Evolutionary conservation across 2,329 filamentous ascomycete species (phyloP).

Genomic region (Emericellopsis cladophorae): DNA sequence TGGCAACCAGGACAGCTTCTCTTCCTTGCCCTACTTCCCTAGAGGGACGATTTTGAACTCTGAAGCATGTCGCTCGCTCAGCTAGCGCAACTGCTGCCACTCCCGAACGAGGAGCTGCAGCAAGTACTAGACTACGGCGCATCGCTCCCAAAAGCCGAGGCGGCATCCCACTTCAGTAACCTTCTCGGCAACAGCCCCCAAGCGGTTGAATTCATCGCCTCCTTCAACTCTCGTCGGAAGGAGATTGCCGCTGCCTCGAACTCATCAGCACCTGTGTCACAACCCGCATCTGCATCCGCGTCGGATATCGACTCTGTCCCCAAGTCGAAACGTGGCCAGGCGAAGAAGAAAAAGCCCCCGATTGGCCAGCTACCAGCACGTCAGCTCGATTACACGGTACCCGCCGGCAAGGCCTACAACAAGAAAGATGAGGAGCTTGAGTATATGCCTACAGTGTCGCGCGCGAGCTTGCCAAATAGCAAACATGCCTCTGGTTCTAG

Average conservation of each 20-base stretch:
- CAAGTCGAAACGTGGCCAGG: conserved; percentile 27
- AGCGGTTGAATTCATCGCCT: conserved; percentile 63
- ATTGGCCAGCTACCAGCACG: conserved; percentile 49
- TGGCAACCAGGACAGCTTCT: too few species aligned
- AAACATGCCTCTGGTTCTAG: conserved; percentile 21
- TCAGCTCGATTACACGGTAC: conserved; percentile 46
- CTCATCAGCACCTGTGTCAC: conserved; percentile 9
- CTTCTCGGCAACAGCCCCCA: conserved; percentile 77
- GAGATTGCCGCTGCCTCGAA: conserved; percentile 18
- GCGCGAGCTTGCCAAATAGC: conserved; percentile 23
- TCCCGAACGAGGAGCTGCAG: conserved; percentile 73
- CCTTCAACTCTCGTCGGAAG: conserved; percentile 59
- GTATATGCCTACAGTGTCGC: conserved; percentile 47
- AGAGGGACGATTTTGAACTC: too few species aligned
- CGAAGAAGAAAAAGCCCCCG: conserved; percentile 40
- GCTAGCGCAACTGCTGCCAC: conserved; percentile 66
- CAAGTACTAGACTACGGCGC: conserved; percentile 76
- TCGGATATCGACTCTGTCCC: conserved; percentile 26
- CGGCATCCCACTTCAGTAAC: conserved; percentile 76
- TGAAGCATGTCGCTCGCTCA: conserved; percentile 45
- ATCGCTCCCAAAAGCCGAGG: conserved; percentile 62
- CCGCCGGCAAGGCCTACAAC: conserved; percentile 57
- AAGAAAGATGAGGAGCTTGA: conserved; percentile 61
- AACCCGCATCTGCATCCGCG: conserved; percentile 7
- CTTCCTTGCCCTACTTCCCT: neutral